Evolutionary conservation across 1,284 basidiomycete species (phyloP), one percentile per base, ranked within the genome.

Genomic region (Sparassis latifolia): DNA sequence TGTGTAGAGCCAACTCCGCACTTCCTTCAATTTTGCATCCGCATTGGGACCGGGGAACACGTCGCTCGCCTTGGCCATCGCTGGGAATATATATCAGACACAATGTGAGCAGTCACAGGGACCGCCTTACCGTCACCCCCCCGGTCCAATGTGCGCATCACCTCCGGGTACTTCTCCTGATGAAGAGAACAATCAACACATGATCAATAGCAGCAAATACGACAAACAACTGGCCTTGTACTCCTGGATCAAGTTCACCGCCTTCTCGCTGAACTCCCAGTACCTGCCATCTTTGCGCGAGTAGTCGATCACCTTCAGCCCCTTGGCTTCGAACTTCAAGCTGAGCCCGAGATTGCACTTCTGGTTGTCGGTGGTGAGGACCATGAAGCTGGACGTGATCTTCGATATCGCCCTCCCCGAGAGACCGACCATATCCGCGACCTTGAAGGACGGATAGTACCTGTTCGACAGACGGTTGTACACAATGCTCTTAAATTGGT

Each of bases 251-350:
- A 98, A 77, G 39, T 86, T 77, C 37, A 95, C 72, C 0, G 95
- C 86, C 64, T 87, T 89, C 56, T 93, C 82, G 58, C 92, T 97
- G 65, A 89, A 99, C 67, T 99, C 96, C 97, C 97, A 99, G 42
- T 84, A 79, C 12, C 82, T 74, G 12, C 84, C 85, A 32, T 86
- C 81, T 70, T 97, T 96, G 57, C 84, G 79, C 30, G 94, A 89
- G 68, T 97, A 98, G 53, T 92, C 92, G 37, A 98, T 78, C 2
- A 99, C 97, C 70, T 99, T 99, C 61, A 95, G 70, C n/a, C 86
- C 81, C 71, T 97, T 97, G 28, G 84, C 91, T 66, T 99, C 97
- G 55, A 98, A 99, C 68, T 99, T 99, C 60, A 99, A 79, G 63
- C 90, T 91, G 28, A 99, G 77, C 3, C 97, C 97, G 33, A 99